Base-by-base conservation (phyloP, 768 basidiomycete species). In the Multifurca ochricompacta region DNA sequence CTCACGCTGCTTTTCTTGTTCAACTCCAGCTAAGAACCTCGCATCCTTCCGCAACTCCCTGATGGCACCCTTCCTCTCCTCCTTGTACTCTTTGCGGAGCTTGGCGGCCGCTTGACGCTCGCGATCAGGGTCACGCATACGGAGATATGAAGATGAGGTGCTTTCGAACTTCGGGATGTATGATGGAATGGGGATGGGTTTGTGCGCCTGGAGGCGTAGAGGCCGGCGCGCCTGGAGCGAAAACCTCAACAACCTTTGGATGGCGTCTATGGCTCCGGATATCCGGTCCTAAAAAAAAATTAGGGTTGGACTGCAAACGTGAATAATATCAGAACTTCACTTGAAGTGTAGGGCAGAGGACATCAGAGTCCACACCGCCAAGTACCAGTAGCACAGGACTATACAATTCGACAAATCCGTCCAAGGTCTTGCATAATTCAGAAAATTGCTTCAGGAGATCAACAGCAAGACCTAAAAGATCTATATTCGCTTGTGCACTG, bases 11-110 rank as follows among this genome's bases (percentile, higher is more conserved):
- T 85, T 82, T 71, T 84, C 81, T 65, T 90, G 84, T 63, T 91
- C 83, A 66, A 94, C 92, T 27, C 75, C 76, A 9, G 95, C 91
- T 70, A 99, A 74, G 80, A 97, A 99, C 61, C 80, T 78, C 58
- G 91, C 85, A 66, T 99, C 96, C 74, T 97, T 97, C 57, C 96
- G 82, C 49, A 99, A 74, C 67, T 99, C 96, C 42, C 95, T 77
- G 58, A 99, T 92, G 4, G 96, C 96, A 40, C 96, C 94, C 75
- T 97, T 98, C 65, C 80, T 75, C 74, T 98, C 96, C 71, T 98
- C 86, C 72, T 94, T 94, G 74, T 92, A 86, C 66, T 93, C 82
- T 36, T 80, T 78, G 51, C 87, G 85, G 64, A 99, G 70, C 69
- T 97, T 98, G 53, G 84, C 71, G 0, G 83, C 81, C 60, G 88